A percentile compares a stretch with the other conserved stretches of the same genome.
phyloP scores from a whole-genome alignment of 164 flowering plant genomes.

The Magnolia sinica region DNA sequence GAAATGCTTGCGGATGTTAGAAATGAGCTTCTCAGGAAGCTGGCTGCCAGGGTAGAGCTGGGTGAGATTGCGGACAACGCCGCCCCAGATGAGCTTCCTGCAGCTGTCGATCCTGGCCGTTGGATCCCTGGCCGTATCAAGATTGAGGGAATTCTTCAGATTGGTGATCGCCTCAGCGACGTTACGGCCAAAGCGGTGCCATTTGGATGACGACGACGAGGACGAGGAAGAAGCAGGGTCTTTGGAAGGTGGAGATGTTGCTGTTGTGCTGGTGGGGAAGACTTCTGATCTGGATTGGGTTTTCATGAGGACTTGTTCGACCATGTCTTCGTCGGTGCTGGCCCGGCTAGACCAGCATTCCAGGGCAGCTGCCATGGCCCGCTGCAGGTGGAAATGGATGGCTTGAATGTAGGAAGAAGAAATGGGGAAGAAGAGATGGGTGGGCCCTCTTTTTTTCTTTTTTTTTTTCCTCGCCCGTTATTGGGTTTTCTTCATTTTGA shows the following conservation, averaged over 20 bases:
- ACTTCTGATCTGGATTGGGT: slow-evolving; percentile 74
- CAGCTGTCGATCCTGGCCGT: slow-evolving; percentile 39
- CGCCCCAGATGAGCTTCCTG: slow-evolving; percentile 67
- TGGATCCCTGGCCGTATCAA: slow-evolving; percentile 54
- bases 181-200: slow-evolving; percentile 73
- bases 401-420: background rate
- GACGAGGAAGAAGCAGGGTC: slow-evolving; percentile 28
- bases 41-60: slow-evolving; percentile 95
- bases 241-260: slow-evolving; percentile 12
- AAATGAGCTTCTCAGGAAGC: slow-evolving; percentile 86
- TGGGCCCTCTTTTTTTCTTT: background rate
- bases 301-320: slow-evolving; percentile 83
- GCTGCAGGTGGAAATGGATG: background rate
- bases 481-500: background rate
- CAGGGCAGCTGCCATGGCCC: slow-evolving; percentile 77
- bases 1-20: slow-evolving; percentile 82
- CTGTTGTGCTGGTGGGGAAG: background rate
- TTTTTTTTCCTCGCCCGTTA: too few species aligned
- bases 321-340: slow-evolving; percentile 82
- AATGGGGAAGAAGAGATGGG: background rate
- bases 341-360: slow-evolving; percentile 94
- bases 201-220: slow-evolving; percentile 22
- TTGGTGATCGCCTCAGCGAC: slow-evolving; percentile 74
- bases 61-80: slow-evolving; percentile 72
- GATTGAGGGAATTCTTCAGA: slow-evolving; percentile 68